Conservation (phyloP, 805 yeast species). For the Middelhovenomyces tepae region DNA sequence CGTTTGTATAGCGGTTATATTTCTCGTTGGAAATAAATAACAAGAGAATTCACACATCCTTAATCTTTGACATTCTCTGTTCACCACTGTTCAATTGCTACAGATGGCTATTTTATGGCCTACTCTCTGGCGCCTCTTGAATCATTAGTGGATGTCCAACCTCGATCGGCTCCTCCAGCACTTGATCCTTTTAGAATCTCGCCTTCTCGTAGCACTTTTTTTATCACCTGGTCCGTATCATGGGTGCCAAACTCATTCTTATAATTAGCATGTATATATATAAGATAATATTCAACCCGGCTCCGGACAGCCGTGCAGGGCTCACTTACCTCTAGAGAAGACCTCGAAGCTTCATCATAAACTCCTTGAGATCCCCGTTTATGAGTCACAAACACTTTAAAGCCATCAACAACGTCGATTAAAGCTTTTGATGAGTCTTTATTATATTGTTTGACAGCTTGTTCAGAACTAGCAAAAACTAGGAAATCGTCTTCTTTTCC, state of each 20-base stretch:
- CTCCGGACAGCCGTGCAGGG: conserved; percentile 1
- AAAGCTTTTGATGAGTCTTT: conserved; percentile 40
- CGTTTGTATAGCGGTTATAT: too few relatives aligned
- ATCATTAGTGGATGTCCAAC: conserved; percentile 42
- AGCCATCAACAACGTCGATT: conserved; percentile 52
- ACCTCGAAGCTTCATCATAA: conserved; percentile 60
- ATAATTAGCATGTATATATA: too few relatives aligned
- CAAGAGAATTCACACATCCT: too few relatives aligned
- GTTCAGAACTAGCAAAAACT: conserved; percentile 51
- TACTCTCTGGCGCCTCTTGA: conserved; percentile 31
- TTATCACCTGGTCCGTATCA: conserved; percentile 49
- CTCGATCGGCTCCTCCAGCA: too few relatives aligned
- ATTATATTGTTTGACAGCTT: conserved; percentile 38
- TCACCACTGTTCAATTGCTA: too few relatives aligned
- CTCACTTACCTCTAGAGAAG: conserved; percentile 34
- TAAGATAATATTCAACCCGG: too few relatives aligned
- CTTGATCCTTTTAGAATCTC: too few relatives aligned
- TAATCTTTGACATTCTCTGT: too few relatives aligned
- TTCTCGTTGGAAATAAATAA: too few relatives aligned
- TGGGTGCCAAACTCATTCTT: conserved; percentile 57
- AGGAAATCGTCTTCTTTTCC: conserved; percentile 59
- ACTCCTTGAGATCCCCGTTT: conserved; percentile 67
- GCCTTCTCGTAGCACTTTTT: conserved; percentile 53
- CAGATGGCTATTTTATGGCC: too few relatives aligned
- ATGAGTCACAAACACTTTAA: conserved; percentile 53